These are phyloP conservation scores for Daldinia caldariorum DNA, from an alignment of 495 filamentous ascomycete species.

Conservation along the genomic window DNA sequence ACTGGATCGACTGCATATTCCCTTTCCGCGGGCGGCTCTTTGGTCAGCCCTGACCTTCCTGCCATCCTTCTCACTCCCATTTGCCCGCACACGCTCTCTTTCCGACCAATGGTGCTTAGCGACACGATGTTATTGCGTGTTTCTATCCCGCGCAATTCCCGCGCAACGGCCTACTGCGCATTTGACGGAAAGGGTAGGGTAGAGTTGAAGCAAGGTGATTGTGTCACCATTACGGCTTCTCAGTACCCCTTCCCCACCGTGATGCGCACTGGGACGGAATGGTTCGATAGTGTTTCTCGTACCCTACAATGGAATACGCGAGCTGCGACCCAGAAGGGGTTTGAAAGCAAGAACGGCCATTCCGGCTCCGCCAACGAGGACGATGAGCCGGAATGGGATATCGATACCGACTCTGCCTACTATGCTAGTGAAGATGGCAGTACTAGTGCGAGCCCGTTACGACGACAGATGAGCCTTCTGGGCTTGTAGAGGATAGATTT, in stretches of 20 bases:
- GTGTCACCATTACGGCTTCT: slow-evolving; percentile 91
- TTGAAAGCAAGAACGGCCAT: slow-evolving; percentile 58
- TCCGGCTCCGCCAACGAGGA: slow-evolving; percentile 51
- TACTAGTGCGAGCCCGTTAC: slow-evolving; percentile 70
- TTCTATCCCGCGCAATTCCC: slow-evolving; percentile 81
- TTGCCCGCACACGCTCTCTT: slow-evolving; percentile 95
- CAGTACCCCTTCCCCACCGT: slow-evolving; percentile 97
- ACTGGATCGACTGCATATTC: slow-evolving; percentile 97
- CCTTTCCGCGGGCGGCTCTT: slow-evolving; percentile 91
- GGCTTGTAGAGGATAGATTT: slow-evolving; percentile 54
- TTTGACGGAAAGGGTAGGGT: slow-evolving; percentile 97
- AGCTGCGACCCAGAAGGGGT: slow-evolving; percentile 85
- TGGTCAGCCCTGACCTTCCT: slow-evolving; percentile 96
- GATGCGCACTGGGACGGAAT: slow-evolving; percentile 80
- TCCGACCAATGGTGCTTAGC: slow-evolving; percentile 98
- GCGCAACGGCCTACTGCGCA: slow-evolving; percentile 91
- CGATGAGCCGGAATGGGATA: slow-evolving; percentile 76
- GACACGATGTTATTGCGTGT: slow-evolving; percentile 91
- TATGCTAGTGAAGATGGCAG: slow-evolving; percentile 72
- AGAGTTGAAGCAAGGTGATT: slow-evolving; percentile 90
- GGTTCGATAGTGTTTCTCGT: slow-evolving; percentile 92
- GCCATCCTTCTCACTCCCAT: slow-evolving; percentile 98
- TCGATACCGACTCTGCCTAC: slow-evolving; percentile 79
- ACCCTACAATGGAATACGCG: slow-evolving; percentile 94
- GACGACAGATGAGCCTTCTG: slow-evolving; percentile 73